These are phyloP conservation scores for Cercophora sp. DNA, from an alignment of 495 filamentous ascomycete genomes.

Conservation along the genomic window DNA sequence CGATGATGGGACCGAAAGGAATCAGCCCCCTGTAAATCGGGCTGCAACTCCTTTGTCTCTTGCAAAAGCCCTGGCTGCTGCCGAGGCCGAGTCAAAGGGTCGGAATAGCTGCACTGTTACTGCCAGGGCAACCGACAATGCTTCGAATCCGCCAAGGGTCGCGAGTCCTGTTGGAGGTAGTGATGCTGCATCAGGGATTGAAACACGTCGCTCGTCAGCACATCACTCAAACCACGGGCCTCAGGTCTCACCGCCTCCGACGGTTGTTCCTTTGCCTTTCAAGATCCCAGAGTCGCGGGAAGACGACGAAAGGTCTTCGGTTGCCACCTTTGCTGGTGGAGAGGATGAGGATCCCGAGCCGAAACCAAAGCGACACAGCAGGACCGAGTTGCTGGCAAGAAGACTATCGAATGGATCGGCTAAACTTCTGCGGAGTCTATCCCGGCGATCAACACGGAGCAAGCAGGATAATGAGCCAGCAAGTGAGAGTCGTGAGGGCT, in stretches of 20 bases:
- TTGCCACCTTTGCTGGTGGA: slow-evolving; percentile 59
- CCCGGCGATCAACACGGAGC: slow-evolving; percentile 30
- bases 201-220: slow-evolving; percentile 13
- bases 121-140: slow-evolving; percentile 39
- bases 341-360: slow-evolving; percentile 31
- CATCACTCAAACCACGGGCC: background rate
- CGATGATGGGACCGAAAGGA: slow-evolving; percentile 34
- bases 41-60: slow-evolving; percentile 17
- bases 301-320: slow-evolving; percentile 54
- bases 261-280: slow-evolving; percentile 57
- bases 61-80: slow-evolving; percentile 21
- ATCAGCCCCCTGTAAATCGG: slow-evolving; percentile 17
- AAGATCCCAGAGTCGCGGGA: slow-evolving; percentile 43
- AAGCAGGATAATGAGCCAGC: slow-evolving; percentile 13
- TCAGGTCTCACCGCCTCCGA: slow-evolving; percentile 28
- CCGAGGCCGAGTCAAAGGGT: slow-evolving; percentile 28
- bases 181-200: too few species aligned
- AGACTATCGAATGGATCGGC: slow-evolving; percentile 46
- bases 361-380: slow-evolving; percentile 11
- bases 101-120: slow-evolving; percentile 30
- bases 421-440: slow-evolving; percentile 43
- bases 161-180: background rate
- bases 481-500: slow-evolving; percentile 38
- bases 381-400: slow-evolving; percentile 32
- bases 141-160: slow-evolving; percentile 4